A percentile compares a stretch with the other conserved stretches of the same genome.
These are phyloP conservation scores for Logfia minima DNA, from an alignment of 129 eudicot genomes.

Conservation along the genomic window DNA sequence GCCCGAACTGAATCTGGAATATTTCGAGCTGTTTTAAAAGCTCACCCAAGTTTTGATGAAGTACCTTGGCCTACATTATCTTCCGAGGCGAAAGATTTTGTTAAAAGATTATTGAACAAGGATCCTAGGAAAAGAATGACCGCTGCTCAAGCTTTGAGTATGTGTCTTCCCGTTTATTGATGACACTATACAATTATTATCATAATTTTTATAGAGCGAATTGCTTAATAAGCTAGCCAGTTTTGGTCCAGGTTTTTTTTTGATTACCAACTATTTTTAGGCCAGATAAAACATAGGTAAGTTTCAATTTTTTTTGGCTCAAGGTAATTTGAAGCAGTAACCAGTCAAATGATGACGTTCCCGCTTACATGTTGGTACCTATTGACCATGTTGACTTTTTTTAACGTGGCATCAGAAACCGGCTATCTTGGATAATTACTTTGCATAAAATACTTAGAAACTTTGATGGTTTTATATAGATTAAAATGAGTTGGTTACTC, in stretches of 20 bases:
- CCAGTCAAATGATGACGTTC: not conserved
- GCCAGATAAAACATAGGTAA: not conserved
- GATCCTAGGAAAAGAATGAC: conserved; percentile 95
- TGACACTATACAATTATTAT: not conserved
- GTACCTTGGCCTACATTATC: conserved; percentile 68
- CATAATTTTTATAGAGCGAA: not conserved
- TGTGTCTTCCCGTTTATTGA: conserved; percentile 20
- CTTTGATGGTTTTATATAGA: not conserved
- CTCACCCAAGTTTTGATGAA: conserved; percentile 40
- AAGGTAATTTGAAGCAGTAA: not conserved
- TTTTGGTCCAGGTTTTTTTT: not conserved
- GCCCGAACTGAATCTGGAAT: conserved; percentile 40
- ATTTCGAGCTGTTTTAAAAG: conserved; percentile 42
- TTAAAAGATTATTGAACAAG: conserved; percentile 72
- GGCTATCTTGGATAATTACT: not conserved
- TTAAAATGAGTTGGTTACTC: not conserved
- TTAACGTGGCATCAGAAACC: not conserved
- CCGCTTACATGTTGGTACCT: not conserved
- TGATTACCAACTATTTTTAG: not conserved
- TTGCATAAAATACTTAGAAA: not conserved
- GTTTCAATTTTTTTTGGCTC: not conserved
- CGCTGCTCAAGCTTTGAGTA: conserved; percentile 84
- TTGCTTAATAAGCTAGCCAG: not conserved
- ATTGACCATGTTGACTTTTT: conserved; percentile 3
- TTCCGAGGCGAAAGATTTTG: conserved; percentile 81